A percentile compares a stretch with the other conserved stretches of the same genome.
These are phyloP conservation scores for Trametes polyzona DNA, from an alignment of 1,284 basidiomycete species.

Conservation along the genomic window DNA sequence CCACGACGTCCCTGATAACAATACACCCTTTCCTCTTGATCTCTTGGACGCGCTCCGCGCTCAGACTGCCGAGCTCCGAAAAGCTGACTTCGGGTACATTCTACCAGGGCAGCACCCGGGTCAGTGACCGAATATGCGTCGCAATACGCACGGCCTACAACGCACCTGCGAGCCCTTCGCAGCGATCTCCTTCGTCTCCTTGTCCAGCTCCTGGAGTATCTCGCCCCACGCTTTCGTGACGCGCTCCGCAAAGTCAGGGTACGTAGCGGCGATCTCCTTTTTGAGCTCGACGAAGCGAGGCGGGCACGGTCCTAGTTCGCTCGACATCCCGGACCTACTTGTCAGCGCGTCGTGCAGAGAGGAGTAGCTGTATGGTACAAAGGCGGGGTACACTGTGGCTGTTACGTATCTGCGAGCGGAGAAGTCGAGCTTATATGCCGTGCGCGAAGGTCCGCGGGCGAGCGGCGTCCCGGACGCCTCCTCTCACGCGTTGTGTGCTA, in stretches of 20 bases:
- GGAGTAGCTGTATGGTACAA: no score
- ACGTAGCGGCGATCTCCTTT: conserved; percentile 52
- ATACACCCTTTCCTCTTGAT: conserved; percentile 63
- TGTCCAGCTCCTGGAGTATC: conserved; percentile 53
- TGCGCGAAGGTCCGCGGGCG: not conserved
- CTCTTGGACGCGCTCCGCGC: conserved; percentile 47
- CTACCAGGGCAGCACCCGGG: conserved; percentile 34
- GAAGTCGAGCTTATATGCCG: conserved; percentile 1
- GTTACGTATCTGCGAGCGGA: no score
- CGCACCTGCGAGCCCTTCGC: conserved; percentile 54
- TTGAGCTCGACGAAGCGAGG: conserved; percentile 58
- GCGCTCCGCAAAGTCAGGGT: conserved; percentile 54
- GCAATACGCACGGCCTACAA: not conserved
- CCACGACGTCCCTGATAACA: conserved; percentile 66
- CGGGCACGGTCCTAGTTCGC: conserved; percentile 40
- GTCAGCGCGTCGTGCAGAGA: no score
- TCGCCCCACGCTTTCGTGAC: conserved; percentile 61
- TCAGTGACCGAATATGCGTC: no score
- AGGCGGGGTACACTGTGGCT: no score
- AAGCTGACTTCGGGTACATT: conserved; percentile 64
- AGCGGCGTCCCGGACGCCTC: conserved; percentile 12
- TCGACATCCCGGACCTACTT: conserved; percentile 20
- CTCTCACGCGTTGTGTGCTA: conserved; percentile 17
- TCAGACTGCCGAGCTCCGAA: conserved; percentile 52
- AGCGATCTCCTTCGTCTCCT: conserved; percentile 47